Percentiles rank a stretch among this genome's conserved stretches.
Conservation (phyloP, 164 flowering plant genomes). For the Stephania cephalantha region DNA sequence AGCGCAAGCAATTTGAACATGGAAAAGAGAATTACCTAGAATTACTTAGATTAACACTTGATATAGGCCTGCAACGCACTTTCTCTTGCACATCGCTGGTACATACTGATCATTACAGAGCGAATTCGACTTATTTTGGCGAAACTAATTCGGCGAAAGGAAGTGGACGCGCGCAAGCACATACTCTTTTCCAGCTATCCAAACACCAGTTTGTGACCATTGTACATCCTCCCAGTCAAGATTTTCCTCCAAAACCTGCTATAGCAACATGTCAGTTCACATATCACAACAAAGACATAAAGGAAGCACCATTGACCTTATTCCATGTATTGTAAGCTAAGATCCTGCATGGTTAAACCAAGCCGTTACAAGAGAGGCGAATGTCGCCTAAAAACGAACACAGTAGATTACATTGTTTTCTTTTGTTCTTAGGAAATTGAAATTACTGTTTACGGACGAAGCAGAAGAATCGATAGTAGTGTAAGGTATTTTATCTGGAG, state of each 20-base stretch:
- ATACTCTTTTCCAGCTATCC: constrained; percentile 81
- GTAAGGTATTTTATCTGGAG: neutral
- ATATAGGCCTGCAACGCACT: neutral
- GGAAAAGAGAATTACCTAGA: too few species aligned
- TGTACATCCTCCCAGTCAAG: constrained; percentile 94
- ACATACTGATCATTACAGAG: constrained; percentile 1
- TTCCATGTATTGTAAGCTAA: neutral
- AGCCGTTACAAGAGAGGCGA: neutral
- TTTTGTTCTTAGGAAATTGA: neutral
- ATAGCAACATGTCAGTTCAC: neutral
- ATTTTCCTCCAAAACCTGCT: constrained; percentile 81
- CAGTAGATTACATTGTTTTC: neutral
- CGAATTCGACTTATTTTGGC: neutral
- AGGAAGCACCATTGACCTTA: neutral
- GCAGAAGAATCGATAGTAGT: neutral
- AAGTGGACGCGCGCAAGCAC: constrained; percentile 84
- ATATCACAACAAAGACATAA: too few species aligned
- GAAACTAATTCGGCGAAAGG: constrained; percentile 40
- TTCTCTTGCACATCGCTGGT: neutral
- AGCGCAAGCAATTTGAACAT: too few species aligned
- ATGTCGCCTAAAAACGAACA: neutral
- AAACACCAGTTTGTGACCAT: constrained; percentile 96
- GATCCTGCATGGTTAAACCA: neutral
- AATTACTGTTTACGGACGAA: neutral
- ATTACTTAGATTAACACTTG: too few species aligned